Percentiles rank a stretch among this genome's conserved stretches.
These are phyloP conservation scores for Capronia americana DNA, from an alignment of 2,329 filamentous ascomycete species.

Conservation along the genomic window DNA sequence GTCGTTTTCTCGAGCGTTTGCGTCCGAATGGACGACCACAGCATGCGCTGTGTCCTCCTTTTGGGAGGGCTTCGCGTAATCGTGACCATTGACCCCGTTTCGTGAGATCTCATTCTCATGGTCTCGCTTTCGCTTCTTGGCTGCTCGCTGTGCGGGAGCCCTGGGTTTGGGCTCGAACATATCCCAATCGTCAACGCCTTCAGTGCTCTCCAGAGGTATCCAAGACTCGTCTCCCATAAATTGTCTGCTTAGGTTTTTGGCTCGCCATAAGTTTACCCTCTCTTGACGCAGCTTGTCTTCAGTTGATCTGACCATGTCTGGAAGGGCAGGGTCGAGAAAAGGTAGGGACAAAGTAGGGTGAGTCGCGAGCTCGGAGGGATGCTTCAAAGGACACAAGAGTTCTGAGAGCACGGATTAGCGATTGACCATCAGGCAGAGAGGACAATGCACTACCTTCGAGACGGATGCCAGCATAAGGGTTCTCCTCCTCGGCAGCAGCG, in stretches of 20 bases:
- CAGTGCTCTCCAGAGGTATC: conserved; percentile 62
- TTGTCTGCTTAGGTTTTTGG: conserved; percentile 63
- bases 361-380: conserved; percentile 64
- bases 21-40: neutral
- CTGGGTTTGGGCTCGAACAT: conserved; percentile 52
- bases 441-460: conserved; percentile 56
- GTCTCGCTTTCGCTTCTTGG: conserved; percentile 35
- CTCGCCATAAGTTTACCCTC: conserved; percentile 60
- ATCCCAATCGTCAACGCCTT: conserved; percentile 57
- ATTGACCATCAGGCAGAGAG: conserved; percentile 4
- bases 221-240: conserved; percentile 67
- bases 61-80: conserved; percentile 9
- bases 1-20: neutral
- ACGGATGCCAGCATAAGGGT: conserved; percentile 65
- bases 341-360: conserved; percentile 66
- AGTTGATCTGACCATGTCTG: conserved; percentile 62
- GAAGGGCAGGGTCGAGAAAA: conserved; percentile 65
- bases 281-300: conserved; percentile 65
- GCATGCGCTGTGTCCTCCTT: neutral
- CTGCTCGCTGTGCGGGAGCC: conserved; percentile 19
- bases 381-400: conserved; percentile 66
- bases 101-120: conserved; percentile 21
- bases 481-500: conserved; percentile 63
- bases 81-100: conserved; percentile 34
- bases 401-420: conserved; percentile 47